Evolutionary conservation across 1,284 basidiomycete species (phyloP), one percentile per base, ranked within the genome.

Genomic region (Austroboletus novae-zelandiae): DNA sequence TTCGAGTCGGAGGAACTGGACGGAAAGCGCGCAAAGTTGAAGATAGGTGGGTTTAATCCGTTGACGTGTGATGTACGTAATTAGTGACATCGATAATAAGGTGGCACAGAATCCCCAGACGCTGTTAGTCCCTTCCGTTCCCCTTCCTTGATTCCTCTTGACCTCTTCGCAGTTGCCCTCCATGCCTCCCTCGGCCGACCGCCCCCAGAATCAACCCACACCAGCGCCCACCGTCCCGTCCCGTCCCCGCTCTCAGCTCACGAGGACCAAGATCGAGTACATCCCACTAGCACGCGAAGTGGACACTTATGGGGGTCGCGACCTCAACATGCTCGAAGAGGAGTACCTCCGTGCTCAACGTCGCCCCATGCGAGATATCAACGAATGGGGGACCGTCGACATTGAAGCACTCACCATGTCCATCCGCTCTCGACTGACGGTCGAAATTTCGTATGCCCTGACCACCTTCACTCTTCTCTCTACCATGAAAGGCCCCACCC

Each of bases 361-460:
- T 50, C 80, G 80, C 47, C 79, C 74, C 37, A 74, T 86, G 55
- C 82, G 84, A 57, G 86, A 83, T 48, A 79, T 88, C 64, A 84
- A 81, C 64, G 93, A 89, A 57, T 92, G 86, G 80, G 92, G 92
- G 17, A 78, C 77, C 10, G 84, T 99, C 47, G 94, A 98, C 60
- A 84, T 98, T 47, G 91, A 95, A 63, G 84, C 84, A 9, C 75
- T 99, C 46, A 87, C 86, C 35, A 87, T 99, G 86, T 92, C 91
- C 30, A 71, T 99, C 45, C 86, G 94, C 35, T 96, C 91, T 32
- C 78, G 95, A 35, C 71, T 98, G 37, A 81, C 86, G 4, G 78
- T 80, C 40, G 95, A 99, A 66, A 73, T 97, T 40, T 86, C 92
- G 4, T 98, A 96, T 66, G 92, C 90, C 5, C 73, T 99, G 58